Base-by-base conservation (phyloP, 2,329 filamentous ascomycete genomes). In the Verticillium longisporum region DNA sequence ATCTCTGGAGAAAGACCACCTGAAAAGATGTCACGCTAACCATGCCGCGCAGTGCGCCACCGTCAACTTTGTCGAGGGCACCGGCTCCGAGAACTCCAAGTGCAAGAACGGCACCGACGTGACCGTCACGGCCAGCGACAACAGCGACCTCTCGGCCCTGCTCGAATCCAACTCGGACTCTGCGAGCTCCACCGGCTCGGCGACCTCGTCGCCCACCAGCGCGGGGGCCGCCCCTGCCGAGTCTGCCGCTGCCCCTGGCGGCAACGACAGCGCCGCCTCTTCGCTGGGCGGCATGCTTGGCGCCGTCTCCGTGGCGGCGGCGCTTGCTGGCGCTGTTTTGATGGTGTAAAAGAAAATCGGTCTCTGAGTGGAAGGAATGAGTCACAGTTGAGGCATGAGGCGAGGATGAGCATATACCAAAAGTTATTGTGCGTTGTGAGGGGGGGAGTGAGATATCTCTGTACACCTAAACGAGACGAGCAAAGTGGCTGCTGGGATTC, bases 1-100 rank as follows among this genome's bases (percentile, higher is more conserved):
- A 21, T 55, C 26, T 3, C 3, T 15, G 2, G 26, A 26, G 26
- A 26, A 26, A 26, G 4, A 3, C 4, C 26, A 26, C 26, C 26
- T 26, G 3, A 26, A 26, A 26, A 26, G 4, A 26, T 26, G 26
- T 26, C 26, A 26, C 26, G 26, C 26, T 26, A 26, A 26, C 26
- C 26, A 26, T 26, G 26, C 26, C 26, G 26, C 26, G 26, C 58
- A 86, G 83, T 86, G 83, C 67, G 72, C 82, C 53, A 76, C 77
- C 37, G 81, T 85, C 65, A 81, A 80, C 64, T 86, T 86, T 66
- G 81, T 87, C 64, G 67, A 69, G n/a, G 76, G 76, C 62, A 65
- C 70, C n/a, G 69, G 67, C 41, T 66, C 70, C 18, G 62, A 70
- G 11, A 70, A 73, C 31, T 68, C 64, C 59, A 63, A 68, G 3